Conservation (phyloP, 345 rosid genomes). For the Schrenkiella parvula region DNA sequence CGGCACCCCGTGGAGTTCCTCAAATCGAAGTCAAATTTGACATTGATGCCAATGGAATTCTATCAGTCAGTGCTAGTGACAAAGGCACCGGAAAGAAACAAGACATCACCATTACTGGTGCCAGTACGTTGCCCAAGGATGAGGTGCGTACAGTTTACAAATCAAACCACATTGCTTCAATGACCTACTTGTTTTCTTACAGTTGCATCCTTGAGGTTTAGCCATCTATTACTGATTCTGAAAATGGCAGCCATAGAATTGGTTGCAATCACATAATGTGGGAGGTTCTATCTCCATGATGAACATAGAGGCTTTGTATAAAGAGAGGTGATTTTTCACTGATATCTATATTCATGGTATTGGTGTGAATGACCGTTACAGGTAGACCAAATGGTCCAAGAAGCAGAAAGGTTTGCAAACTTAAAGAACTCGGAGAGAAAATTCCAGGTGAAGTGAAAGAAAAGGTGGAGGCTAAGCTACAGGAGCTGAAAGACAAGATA, state of each 20-base stretch:
- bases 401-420: constrained; percentile 77
- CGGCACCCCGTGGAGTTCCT: constrained; percentile 91
- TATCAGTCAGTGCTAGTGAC: constrained; percentile 78
- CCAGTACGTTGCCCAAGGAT: constrained; percentile 90
- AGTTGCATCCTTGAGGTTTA: neutral
- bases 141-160: constrained; percentile 49
- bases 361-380: constrained; percentile 26
- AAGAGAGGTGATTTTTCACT: neutral
- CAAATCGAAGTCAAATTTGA: constrained; percentile 92
- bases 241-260: neutral
- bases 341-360: neutral
- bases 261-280: neutral
- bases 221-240: neutral
- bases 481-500: constrained; percentile 77
- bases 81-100: constrained; percentile 94
- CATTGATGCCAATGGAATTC: constrained; percentile 95
- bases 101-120: constrained; percentile 92
- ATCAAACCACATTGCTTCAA: neutral
- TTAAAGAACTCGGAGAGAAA: constrained; percentile 88
- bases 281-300: neutral
- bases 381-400: constrained; percentile 88
- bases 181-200: neutral
- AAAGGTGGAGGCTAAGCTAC: constrained; percentile 79
- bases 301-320: neutral
- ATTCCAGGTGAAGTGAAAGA: constrained; percentile 83